Conservation (phyloP, 2,329 filamentous ascomycete species). For the Fusarium poae region DNA sequence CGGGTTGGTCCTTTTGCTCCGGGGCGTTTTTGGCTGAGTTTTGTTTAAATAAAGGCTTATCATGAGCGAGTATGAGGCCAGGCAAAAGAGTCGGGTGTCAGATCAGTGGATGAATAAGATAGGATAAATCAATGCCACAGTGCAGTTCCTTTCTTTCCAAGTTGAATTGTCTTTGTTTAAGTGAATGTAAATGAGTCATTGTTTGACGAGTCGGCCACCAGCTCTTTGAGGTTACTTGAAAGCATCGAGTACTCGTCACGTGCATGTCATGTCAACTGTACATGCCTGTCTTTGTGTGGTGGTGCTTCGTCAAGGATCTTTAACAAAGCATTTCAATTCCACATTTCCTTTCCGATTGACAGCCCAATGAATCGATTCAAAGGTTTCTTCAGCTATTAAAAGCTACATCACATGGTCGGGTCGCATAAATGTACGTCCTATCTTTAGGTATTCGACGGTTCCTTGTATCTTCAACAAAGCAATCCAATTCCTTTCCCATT, state of each 20-base stretch:
- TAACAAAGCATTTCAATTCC: not conserved
- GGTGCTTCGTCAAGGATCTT: not conserved
- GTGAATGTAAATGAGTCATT: not conserved
- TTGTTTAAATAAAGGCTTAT: conserved; percentile 46
- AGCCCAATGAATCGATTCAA: not conserved
- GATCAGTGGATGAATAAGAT: conserved; percentile 37
- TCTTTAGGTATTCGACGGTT: too few relatives aligned
- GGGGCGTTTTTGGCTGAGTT: conserved; percentile 47
- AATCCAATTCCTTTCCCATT: too few relatives aligned
- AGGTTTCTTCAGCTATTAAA: not conserved
- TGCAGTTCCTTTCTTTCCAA: conserved; percentile 42
- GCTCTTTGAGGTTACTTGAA: not conserved
- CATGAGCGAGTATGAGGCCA: conserved; percentile 46
- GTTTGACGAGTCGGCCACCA: not conserved
- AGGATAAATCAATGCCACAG: conserved; percentile 46
- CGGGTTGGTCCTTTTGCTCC: conserved; percentile 41
- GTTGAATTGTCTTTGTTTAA: not conserved
- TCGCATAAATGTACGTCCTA: too few relatives aligned
- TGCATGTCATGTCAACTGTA: too few relatives aligned
- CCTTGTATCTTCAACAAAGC: too few relatives aligned
- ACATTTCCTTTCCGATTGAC: not conserved
- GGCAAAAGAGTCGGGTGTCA: conserved; percentile 44
- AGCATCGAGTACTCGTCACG: not conserved
- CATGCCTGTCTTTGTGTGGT: not conserved
- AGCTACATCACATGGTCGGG: not conserved